Percentiles rank a stretch among this genome's conserved stretches.
These are phyloP conservation scores for Mycena capillaripes DNA, from an alignment of 768 basidiomycete genomes.

Conservation along the genomic window DNA sequence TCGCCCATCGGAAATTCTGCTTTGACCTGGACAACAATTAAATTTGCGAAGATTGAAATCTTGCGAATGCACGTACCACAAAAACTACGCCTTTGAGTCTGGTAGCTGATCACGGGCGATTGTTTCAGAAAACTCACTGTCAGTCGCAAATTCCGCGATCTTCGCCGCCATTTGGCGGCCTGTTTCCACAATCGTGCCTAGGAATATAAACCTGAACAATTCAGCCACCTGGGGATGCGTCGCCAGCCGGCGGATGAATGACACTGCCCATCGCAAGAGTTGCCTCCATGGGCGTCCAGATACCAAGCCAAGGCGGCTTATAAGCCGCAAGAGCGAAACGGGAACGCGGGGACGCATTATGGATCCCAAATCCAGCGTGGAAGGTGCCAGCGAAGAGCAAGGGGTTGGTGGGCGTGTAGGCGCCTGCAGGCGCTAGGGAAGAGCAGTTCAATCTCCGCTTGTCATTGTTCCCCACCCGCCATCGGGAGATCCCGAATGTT, in stretches of 20 bases:
- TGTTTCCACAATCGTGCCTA: slow-evolving; percentile 15
- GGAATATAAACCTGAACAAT: slow-evolving; percentile 23
- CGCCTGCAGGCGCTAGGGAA: background rate
- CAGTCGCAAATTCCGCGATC: background rate
- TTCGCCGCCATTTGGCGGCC: slow-evolving; percentile 4
- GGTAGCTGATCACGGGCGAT: background rate
- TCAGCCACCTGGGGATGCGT: slow-evolving; percentile 18
- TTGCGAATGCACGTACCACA: background rate
- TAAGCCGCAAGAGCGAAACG: background rate
- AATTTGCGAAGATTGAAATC: background rate
- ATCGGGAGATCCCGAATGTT: no score
- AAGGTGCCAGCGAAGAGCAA: background rate
- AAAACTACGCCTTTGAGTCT: background rate
- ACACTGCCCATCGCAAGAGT: background rate
- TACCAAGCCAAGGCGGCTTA: background rate
- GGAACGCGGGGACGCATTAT: background rate
- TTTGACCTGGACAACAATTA: slow-evolving; percentile 5
- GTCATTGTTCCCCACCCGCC: no score
- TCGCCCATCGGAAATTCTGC: slow-evolving; percentile 24
- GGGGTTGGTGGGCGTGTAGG: background rate
- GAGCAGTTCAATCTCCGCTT: background rate
- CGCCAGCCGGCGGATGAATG: background rate
- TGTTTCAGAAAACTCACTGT: background rate
- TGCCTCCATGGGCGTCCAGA: slow-evolving; percentile 2
- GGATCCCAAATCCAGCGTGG: no score